Conservation (phyloP, 768 basidiomycete genomes). For the Harrya chromipes region DNA sequence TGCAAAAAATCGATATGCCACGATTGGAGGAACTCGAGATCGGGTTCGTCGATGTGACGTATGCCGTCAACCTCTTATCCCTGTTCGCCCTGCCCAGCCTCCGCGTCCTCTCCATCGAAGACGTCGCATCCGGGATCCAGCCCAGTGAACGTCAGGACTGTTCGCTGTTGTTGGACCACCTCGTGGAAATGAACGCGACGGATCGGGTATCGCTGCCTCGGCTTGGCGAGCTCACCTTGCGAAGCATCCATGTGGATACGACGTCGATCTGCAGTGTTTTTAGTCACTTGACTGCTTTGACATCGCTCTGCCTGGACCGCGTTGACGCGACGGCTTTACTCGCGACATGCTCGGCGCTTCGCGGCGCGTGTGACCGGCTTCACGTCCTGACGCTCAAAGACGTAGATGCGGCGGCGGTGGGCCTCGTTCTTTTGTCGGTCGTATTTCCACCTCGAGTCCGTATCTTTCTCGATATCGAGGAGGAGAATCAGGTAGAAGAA, state of each 20-base stretch:
- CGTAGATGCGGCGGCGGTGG: neutral
- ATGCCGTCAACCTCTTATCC: slow-evolving; percentile 38
- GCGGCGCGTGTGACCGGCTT: slow-evolving; percentile 5
- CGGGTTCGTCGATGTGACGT: slow-evolving; percentile 42
- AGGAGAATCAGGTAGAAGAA: neutral
- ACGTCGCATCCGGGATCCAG: slow-evolving; percentile 40
- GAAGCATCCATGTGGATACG: slow-evolving; percentile 1
- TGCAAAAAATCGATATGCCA: slow-evolving; percentile 25
- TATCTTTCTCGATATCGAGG: slow-evolving; percentile 18
- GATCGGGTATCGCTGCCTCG: neutral
- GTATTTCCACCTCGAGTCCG: slow-evolving; percentile 9
- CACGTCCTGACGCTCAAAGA: slow-evolving; percentile 12
- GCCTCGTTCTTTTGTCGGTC: slow-evolving; percentile 2
- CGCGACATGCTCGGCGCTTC: slow-evolving; percentile 5
- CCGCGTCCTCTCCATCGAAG: slow-evolving; percentile 41
- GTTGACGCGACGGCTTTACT: slow-evolving; percentile 1
- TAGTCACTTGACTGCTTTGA: neutral
- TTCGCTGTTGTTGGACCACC: slow-evolving; percentile 34
- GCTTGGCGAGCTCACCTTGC: slow-evolving; percentile 11
- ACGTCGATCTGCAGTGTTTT: slow-evolving; percentile 6
- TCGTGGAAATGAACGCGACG: slow-evolving; percentile 16
- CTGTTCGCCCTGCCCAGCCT: slow-evolving; percentile 39
- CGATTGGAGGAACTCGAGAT: slow-evolving; percentile 35
- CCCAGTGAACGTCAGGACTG: slow-evolving; percentile 35
- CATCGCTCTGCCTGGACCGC: slow-evolving; percentile 8